phyloP scores from a whole-genome alignment of 2,329 filamentous ascomycete species.

The Calonectria pseudoreteaudii region DNA sequence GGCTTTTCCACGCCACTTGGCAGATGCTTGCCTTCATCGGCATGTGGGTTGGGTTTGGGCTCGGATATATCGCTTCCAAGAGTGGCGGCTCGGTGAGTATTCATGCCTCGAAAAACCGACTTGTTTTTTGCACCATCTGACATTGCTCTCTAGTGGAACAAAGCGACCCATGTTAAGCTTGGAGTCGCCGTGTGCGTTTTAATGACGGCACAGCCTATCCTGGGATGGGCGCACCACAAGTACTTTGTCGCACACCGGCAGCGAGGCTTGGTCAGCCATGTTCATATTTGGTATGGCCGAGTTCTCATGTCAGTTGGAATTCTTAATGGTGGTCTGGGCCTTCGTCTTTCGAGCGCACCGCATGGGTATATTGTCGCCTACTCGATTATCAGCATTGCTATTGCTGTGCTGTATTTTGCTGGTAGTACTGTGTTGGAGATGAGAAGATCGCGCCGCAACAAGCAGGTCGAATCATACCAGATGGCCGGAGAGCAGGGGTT shows the following conservation, averaged over 20 bases:
- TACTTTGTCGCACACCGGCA: slow-evolving; percentile 60
- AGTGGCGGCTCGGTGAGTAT: slow-evolving; percentile 55
- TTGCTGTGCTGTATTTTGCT: background rate
- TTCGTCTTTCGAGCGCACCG: slow-evolving; percentile 58
- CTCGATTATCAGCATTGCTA: background rate
- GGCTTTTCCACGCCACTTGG: slow-evolving; percentile 66
- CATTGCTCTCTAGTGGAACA: slow-evolving; percentile 58
- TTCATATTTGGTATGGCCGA: slow-evolving; percentile 75
- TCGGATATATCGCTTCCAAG: slow-evolving; percentile 64
- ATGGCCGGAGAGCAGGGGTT: background rate
- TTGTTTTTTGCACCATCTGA: slow-evolving; percentile 24
- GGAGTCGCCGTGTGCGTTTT: slow-evolving; percentile 66
- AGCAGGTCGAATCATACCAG: background rate
- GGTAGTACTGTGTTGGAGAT: background rate
- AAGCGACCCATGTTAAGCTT: slow-evolving; percentile 65
- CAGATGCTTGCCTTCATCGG: slow-evolving; percentile 65
- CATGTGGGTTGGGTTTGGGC: slow-evolving; percentile 70
- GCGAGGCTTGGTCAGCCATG: slow-evolving; percentile 64
- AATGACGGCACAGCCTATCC: slow-evolving; percentile 67
- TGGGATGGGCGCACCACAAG: slow-evolving; percentile 69
- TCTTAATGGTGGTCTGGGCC: slow-evolving; percentile 72
- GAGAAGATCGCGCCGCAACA: background rate
- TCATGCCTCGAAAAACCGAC: background rate
- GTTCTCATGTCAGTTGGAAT: slow-evolving; percentile 68
- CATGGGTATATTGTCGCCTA: background rate